Conservation (phyloP, 106 monocot genomes). For the Agapanthus africanus region DNA sequence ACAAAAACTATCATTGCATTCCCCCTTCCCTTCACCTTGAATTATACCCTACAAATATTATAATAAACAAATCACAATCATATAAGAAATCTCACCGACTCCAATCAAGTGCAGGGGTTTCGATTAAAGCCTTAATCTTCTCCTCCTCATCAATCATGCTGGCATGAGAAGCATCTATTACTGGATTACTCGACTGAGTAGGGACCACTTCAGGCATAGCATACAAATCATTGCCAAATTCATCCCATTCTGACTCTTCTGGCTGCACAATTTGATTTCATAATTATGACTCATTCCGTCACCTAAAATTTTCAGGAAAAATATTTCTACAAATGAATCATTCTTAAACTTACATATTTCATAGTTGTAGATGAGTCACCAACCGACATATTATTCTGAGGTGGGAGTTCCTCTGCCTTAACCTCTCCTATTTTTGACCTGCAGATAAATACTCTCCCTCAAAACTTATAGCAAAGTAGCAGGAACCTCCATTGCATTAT, state of each 20-base stretch:
- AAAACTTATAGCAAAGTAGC: not conserved
- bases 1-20: not conserved
- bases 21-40: not conserved
- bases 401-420: conserved; percentile 50
- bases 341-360: conserved; percentile 56
- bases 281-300: not conserved
- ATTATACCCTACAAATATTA: not conserved
- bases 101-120: conserved; percentile 90
- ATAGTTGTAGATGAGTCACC: conserved; percentile 49
- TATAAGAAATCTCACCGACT: conserved; percentile 34
- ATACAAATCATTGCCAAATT: conserved; percentile 94
- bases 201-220: conserved; percentile 57
- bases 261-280: conserved; percentile 42
- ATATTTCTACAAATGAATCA: not conserved
- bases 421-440: conserved; percentile 61
- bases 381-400: conserved; percentile 25
- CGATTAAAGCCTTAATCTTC: conserved; percentile 84
- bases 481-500: not conserved
- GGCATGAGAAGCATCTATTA: conserved; percentile 35
- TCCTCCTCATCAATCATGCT: conserved; percentile 80
- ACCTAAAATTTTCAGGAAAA: no score
- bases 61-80: not conserved
- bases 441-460: conserved; percentile 36
- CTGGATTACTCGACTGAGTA: conserved; percentile 37
- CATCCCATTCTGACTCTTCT: conserved; percentile 98